These are phyloP conservation scores for Zygosaccharomyces pseudorouxii DNA, from an alignment of 805 yeast species.

Conservation along the genomic window DNA sequence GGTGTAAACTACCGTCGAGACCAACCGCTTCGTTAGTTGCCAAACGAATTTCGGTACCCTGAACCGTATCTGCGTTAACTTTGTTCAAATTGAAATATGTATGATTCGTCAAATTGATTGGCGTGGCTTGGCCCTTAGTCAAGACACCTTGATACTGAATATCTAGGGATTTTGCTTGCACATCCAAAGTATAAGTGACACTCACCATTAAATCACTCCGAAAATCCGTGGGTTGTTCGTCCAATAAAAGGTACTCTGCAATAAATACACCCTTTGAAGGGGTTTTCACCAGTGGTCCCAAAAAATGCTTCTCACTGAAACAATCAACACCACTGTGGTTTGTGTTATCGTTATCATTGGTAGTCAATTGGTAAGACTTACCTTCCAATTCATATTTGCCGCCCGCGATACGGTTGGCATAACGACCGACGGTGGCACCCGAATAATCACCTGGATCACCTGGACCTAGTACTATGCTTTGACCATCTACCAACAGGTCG, in stretches of 20 bases:
- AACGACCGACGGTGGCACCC: slow-evolving; percentile 64
- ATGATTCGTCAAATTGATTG: slow-evolving; percentile 58
- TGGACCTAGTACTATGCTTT: slow-evolving; percentile 38
- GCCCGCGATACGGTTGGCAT: slow-evolving; percentile 53
- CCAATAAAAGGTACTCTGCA: slow-evolving; percentile 40
- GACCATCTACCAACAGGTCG: slow-evolving; percentile 38
- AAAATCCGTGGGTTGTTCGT: slow-evolving; percentile 49
- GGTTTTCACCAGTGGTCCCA: slow-evolving; percentile 48
- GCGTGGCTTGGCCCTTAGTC: slow-evolving; percentile 40
- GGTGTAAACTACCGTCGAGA: slow-evolving; percentile 44
- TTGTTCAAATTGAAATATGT: slow-evolving; percentile 51
- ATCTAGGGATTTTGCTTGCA: slow-evolving; percentile 36
- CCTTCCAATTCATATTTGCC: slow-evolving; percentile 44
- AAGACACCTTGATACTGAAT: slow-evolving; percentile 42
- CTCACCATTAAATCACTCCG: slow-evolving; percentile 51
- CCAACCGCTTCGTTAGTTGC: slow-evolving; percentile 40
- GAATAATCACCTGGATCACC: slow-evolving; percentile 32
- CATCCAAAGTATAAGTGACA: slow-evolving; percentile 44
- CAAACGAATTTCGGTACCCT: slow-evolving; percentile 39
- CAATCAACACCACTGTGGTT: slow-evolving; percentile 56
- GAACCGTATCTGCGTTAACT: slow-evolving; percentile 30
- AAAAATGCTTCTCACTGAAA: slow-evolving; percentile 46
- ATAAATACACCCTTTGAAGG: slow-evolving; percentile 30
- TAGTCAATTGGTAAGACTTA: slow-evolving; percentile 38
- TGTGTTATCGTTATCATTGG: slow-evolving; percentile 41